Base-by-base conservation (phyloP, 148 eudicot species). In the Nepenthes mirabilis region DNA sequence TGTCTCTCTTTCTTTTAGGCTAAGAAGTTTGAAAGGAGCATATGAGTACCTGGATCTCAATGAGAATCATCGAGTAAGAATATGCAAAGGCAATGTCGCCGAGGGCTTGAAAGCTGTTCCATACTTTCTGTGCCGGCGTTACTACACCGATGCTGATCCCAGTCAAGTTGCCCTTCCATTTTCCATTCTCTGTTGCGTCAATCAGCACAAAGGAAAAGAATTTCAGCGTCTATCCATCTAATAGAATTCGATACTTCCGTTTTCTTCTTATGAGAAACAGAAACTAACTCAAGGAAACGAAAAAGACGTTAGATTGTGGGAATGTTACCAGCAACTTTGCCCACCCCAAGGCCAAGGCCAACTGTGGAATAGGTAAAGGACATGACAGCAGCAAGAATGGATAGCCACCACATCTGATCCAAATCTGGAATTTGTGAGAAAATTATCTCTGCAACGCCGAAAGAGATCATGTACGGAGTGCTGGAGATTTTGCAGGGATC, bases 321-420 rank as follows among this genome's bases (percentile, higher is more conserved):
- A 23, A 23, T 23, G 23, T 23, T 56, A 87, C 95, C 90, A 40
- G 74, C 76, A 61, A 82, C 82, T 82, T 85, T 76, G 37, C 71
- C 88, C 1, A 88, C 60, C 8, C 96, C 96, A 60, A 88, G 91
- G 60, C 86, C 91, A 40, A 88, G 80, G 34, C 96, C 96, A 56
- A 85, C 75, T 3, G 84, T 57, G 6, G 95, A 88, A 67, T 88
- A 88, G 45, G 91, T 88, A 61, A 88, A 84, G 37, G 95, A 84
- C 90, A 88, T 88, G 52, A 85, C 72, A 2, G 96, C 91, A 58
- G 96, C 91, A 35, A 84, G 84, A 35, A 85, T 82, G 1, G 96
- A 88, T 9, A 88, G 80, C 96, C 96, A 88, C 64, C 74, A 80
- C 4, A 88, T 82, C 69, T 85, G 91, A 75, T 84, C 86, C 37